Evolutionary conservation across 2,329 filamentous ascomycete species (phyloP).

Genomic region (Didymellaceae sp.): DNA sequence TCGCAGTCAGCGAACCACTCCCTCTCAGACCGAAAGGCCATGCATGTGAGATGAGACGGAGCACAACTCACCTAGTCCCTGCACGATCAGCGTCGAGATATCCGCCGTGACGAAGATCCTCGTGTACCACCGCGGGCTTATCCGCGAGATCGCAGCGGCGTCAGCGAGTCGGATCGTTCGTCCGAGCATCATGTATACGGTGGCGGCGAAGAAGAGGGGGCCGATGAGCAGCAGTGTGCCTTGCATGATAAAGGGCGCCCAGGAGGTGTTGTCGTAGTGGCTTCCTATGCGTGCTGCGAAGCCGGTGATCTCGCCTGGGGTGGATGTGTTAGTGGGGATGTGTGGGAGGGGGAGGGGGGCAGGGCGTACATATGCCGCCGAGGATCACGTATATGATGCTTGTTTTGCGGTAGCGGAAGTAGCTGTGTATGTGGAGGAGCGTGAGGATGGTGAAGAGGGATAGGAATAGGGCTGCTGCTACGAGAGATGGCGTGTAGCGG

Average conservation of each 20-base stretch:
- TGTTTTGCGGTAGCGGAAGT: slow-evolving; percentile 3
- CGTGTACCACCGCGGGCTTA: slow-evolving; percentile 40
- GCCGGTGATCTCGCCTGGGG: slow-evolving; percentile 50
- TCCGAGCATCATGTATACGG: slow-evolving; percentile 56
- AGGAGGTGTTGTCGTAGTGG: slow-evolving; percentile 43
- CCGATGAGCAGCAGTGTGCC: slow-evolving; percentile 53
- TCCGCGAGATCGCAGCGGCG: slow-evolving; percentile 34
- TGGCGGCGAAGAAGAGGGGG: slow-evolving; percentile 55
- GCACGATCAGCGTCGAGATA: slow-evolving; percentile 37
- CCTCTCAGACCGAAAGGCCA: not conserved
- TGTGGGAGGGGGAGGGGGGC: no score
- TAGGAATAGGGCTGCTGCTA: slow-evolving; percentile 31
- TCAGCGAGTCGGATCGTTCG: slow-evolving; percentile 45
- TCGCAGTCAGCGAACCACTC: not conserved
- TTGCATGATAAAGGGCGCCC: slow-evolving; percentile 52
- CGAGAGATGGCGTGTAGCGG: slow-evolving; percentile 40
- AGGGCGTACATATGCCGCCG: slow-evolving; percentile 33
- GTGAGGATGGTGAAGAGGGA: slow-evolving; percentile 33
- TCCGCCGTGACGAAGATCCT: slow-evolving; percentile 39
- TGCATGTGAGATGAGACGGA: no score
- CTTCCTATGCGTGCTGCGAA: slow-evolving; percentile 51
- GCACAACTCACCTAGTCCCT: slow-evolving; percentile 36
- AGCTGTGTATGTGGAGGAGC: slow-evolving; percentile 23
- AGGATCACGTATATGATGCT: slow-evolving; percentile 35
- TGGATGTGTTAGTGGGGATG: not conserved